Evolutionary conservation across 805 yeast genomes (phyloP).

Genomic region (Grigorovia transvaalensis): DNA sequence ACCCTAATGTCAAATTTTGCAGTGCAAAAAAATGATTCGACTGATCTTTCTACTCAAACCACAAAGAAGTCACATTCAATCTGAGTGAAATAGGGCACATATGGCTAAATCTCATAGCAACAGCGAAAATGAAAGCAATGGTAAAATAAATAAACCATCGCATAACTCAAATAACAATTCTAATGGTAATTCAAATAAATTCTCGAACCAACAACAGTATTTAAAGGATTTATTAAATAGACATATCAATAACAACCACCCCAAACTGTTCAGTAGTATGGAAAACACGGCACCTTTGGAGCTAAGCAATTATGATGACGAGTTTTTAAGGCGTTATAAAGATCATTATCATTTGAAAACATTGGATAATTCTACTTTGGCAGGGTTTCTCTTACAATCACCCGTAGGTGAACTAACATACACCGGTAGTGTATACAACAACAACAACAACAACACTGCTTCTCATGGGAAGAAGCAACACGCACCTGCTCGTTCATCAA

Average conservation of each 20-base stretch:
- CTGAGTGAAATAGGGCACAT: neutral
- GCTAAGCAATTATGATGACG: neutral
- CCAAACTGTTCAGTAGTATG: conserved; percentile 24
- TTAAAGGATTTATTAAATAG: conserved; percentile 50
- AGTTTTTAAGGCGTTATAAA: conserved; percentile 61
- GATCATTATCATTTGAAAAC: conserved; percentile 44
- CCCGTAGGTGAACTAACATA: conserved; percentile 52
- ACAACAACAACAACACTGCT: neutral
- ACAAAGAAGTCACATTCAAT: no score
- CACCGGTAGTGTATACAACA: conserved; percentile 29
- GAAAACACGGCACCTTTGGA: neutral
- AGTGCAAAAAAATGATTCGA: no score
- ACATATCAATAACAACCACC: conserved; percentile 68
- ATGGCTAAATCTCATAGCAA: conserved; percentile 12
- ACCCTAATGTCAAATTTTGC: no score
- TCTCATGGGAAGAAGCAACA: no score
- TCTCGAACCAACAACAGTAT: conserved; percentile 56
- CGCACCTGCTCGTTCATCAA: neutral
- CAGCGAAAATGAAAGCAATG: conserved; percentile 20
- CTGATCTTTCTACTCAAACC: no score
- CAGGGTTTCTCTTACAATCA: conserved; percentile 61
- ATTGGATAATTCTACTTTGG: conserved; percentile 52
- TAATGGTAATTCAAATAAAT: conserved; percentile 25
- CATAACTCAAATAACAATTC: neutral
- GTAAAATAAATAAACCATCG: neutral